phyloP scores from a whole-genome alignment of 495 filamentous ascomycete genomes.

The Neurospora sp. region DNA sequence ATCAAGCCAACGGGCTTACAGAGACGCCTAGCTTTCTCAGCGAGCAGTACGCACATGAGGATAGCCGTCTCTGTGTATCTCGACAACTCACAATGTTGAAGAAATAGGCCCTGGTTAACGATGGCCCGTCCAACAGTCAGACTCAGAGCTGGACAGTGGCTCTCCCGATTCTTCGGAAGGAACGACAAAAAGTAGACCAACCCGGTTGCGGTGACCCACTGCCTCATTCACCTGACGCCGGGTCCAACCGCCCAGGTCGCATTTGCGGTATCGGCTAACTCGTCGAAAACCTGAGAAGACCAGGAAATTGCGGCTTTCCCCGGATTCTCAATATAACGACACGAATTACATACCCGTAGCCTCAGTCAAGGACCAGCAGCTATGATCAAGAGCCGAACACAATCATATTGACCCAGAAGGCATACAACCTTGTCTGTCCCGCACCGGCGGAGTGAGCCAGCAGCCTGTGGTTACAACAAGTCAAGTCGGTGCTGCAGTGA shows the following conservation, averaged over 20 bases:
- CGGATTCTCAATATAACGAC: not conserved
- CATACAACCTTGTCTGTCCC: not conserved
- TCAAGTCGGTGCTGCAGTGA: not conserved
- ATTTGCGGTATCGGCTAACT: not conserved
- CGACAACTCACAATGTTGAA: not conserved
- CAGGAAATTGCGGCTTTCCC: not conserved
- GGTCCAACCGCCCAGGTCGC: not conserved
- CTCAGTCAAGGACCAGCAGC: not conserved
- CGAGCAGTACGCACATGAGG: conserved; percentile 1
- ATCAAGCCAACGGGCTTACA: not conserved
- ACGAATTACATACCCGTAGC: not conserved
- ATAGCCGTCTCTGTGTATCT: conserved; percentile 4
- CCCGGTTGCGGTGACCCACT: not conserved
- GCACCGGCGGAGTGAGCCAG: not conserved
- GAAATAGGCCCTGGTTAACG: not conserved
- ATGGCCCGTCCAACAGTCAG: not conserved
- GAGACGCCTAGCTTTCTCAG: not conserved
- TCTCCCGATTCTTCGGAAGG: not conserved
- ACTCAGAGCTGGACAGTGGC: not conserved
- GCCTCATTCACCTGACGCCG: not conserved
- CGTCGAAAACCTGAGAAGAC: not conserved
- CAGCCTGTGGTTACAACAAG: not conserved
- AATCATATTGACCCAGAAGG: not conserved
- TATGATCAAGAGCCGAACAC: not conserved
- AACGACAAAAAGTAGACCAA: not conserved